Evolutionary conservation across 208 protist genomes (phyloP), one percentile per base, ranked within the genome.

Genomic region (Trypanosoma scelopori): DNA sequence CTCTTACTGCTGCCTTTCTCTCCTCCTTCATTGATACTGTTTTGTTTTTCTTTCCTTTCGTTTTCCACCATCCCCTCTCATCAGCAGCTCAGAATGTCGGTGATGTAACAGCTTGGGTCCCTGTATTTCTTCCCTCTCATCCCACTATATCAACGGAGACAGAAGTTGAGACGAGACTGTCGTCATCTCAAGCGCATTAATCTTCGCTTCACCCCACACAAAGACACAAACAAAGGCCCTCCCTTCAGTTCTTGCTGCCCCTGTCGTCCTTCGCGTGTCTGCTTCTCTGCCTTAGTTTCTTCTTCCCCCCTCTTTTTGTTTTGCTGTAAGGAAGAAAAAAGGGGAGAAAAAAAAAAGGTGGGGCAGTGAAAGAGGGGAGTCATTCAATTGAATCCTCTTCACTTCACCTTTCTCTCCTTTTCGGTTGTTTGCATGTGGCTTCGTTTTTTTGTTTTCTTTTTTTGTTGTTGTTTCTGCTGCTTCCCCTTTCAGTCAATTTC

Each of bases 381-480:
- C 9, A 37, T 37, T 37, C 32, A 37, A 11, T 37, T 9, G 32
- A 37, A 9, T 37, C 68, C 48, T 32, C 42, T n/a, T n/a, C n/a
- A n/a, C n/a, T n/a, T n/a, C n/a, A n/a, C n/a, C n/a, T 47, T 66
- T 13, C 64, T 22, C 70, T 69, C 48, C 77, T 60, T 75, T 72
- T 32, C 35, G 41, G 57, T 41, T 76, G 52, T 77, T 69, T 16
- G n/a, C n/a, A n/a, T n/a, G n/a, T n/a, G n/a, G n/a, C n/a, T n/a
- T n/a, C n/a, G 72, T 51, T 27, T 71, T 66, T 46, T 28, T 58
- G 22, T 45, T 28, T 68, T 67, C 23, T 35, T 73, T 72, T 25
- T 28, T 30, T 28, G 73, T 35, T 55, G 35, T 48, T 56, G 9
- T 25, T 55, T 68, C 25, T 55, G 35, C 28, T 56, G 9, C 25